Base-by-base conservation (phyloP, 2,329 filamentous ascomycete genomes). In the Xylaria polymorpha region DNA sequence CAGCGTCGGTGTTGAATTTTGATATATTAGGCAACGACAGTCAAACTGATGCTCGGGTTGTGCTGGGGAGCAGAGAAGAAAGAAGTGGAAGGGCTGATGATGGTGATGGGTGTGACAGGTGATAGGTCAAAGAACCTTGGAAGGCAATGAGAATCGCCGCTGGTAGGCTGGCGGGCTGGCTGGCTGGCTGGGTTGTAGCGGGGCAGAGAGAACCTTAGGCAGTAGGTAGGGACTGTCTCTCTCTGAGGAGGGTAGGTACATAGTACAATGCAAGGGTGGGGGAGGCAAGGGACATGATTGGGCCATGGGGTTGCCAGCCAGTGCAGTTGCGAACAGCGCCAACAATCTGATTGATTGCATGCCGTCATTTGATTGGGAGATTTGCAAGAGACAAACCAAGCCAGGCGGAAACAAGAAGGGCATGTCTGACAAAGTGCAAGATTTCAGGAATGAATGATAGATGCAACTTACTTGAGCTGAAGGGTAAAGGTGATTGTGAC, bases 81-180 rank as follows among this genome's bases (percentile, higher is more conserved):
- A n/a, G 25, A 53, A 51, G 18, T 6, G 4, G 44, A 44, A 64
- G 51, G 62, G 62, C 61, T 64, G 61, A 58, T 8, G 8, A 56
- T 51, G 32, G 46, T 29, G 51, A 8, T 50, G 46, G n/a, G n/a
- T n/a, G n/a, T n/a, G n/a, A 25, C 2, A 20, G 44, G 5, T 12
- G 20, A 15, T 10, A 48, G 44, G 44, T 48, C 44, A 10, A 15
- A 25, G 32, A 35, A 35, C n/a, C n/a, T n/a, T n/a, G n/a, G n/a
- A n/a, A n/a, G n/a, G n/a, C n/a, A n/a, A n/a, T n/a, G n/a, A n/a
- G n/a, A n/a, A n/a, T n/a, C n/a, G n/a, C n/a, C n/a, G n/a, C n/a
- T n/a, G n/a, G n/a, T n/a, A n/a, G n/a, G n/a, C n/a, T n/a, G n/a
- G n/a, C n/a, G n/a, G n/a, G 25, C 25, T 20, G 5, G 46, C 46